phyloP scores from a whole-genome alignment of 1,284 basidiomycete species.

The Moniliophthora roreri region DNA sequence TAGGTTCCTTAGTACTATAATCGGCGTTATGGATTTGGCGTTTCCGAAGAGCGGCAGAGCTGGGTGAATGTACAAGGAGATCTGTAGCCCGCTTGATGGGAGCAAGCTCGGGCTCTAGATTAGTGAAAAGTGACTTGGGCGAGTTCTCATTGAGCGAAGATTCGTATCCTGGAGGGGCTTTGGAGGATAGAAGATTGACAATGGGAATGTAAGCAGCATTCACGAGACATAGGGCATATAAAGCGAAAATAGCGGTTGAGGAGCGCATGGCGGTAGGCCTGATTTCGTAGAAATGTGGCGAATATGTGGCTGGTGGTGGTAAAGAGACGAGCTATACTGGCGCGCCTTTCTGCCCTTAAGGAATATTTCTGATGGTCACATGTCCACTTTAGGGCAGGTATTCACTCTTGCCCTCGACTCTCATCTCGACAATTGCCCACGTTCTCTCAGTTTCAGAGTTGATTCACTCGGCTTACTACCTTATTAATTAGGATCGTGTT shows the following conservation, averaged over 20 bases:
- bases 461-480: too few species aligned
- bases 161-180: too few species aligned
- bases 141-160: too few species aligned
- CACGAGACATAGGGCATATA: conserved; percentile 1
- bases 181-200: neutral
- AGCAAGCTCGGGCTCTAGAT: too few species aligned
- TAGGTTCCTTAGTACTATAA: neutral
- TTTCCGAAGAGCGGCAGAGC: neutral
- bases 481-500: too few species aligned
- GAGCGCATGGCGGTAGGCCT: neutral
- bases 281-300: neutral
- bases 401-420: too few species aligned
- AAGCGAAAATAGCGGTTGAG: neutral
- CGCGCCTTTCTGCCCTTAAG: neutral
- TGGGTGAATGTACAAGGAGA: neutral
- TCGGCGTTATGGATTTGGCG: conserved; percentile 5
- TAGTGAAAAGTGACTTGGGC: too few species aligned
- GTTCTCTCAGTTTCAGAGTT: too few species aligned
- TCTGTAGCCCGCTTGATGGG: too few species aligned
- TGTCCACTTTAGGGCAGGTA: neutral
- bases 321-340: neutral
- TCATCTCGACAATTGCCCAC: too few species aligned
- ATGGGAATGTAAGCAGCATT: neutral
- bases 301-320: neutral
- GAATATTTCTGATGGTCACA: neutral